phyloP scores from a whole-genome alignment of 192 early-diverging fungal species.

The Glomus cerebriforme region DNA sequence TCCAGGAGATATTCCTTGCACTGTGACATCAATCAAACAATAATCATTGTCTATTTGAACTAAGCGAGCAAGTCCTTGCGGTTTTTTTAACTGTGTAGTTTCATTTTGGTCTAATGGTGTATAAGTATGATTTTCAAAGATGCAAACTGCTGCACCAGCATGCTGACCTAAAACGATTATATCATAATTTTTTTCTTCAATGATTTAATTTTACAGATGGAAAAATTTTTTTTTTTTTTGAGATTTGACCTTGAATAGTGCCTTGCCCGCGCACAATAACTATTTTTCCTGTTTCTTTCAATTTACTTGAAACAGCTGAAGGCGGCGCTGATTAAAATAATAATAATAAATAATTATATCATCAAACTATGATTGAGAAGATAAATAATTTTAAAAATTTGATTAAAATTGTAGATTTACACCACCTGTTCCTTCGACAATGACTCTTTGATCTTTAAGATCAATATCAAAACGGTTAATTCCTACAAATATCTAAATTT shows the following conservation, averaged over 20 bases:
- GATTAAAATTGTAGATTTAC: background rate
- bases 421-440: constrained; percentile 70
- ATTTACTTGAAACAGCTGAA: constrained; percentile 59
- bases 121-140: constrained; percentile 68
- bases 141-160: constrained; percentile 87
- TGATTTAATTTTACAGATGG: background rate
- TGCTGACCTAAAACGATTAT: constrained; percentile 44
- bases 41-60: constrained; percentile 71
- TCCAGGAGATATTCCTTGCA: constrained; percentile 67
- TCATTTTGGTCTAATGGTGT: constrained; percentile 4
- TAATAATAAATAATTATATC: background rate
- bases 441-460: constrained; percentile 70
- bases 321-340: constrained; percentile 58
- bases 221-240: background rate
- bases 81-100: constrained; percentile 29
- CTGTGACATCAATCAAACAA: constrained; percentile 81
- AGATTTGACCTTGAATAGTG: constrained; percentile 48
- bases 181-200: background rate
- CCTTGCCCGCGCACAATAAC: constrained; percentile 82
- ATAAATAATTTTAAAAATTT: constrained; percentile 6
- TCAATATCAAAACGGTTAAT: constrained; percentile 67
- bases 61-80: constrained; percentile 76
- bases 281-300: constrained; percentile 73
- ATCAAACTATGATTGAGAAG: too few relatives aligned
- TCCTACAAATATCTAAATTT: constrained; percentile 42